Base-by-base conservation (phyloP, 2,329 filamentous ascomycete species). In the Tolypocladium guangdongense region DNA sequence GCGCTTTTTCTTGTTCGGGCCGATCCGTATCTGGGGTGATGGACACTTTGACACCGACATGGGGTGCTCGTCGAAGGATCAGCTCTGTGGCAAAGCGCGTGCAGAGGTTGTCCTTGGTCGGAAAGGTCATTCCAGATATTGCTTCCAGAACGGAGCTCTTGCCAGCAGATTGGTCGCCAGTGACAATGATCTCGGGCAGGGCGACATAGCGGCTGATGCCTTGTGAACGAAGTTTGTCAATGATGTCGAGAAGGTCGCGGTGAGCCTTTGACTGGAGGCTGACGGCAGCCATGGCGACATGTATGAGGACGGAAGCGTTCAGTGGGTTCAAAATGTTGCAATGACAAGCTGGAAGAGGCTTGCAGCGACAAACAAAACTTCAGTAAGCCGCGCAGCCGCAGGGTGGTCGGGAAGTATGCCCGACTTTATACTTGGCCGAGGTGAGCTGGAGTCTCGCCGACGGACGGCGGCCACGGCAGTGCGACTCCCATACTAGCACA, bases 101-200 rank as follows among this genome's bases (percentile, higher is more conserved):
- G 63, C 82, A 86, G 0, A 84, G 62, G 38, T 74, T 78, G 52
- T 79, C 77, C 27, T 81, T 78, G 10, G 72, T 68, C 0, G 82
- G 82, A 56, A 87, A 86, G 0, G 74, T 72, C 2, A 86, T 73
- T 4, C 79, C 75, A 0, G 82, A 83, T 39, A 87, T 80, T 1
- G 81, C 82, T 59, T 86, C 81, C 0, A 87, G 74, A 0, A 85
- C 80, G 0, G 81, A 84, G 53, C 78, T 83, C 63, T 87, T 87
- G 4, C 82, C 83, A 1, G 77, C 76, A 0, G 77, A 82, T 58
- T 84, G 81, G 54, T 84, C 77, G 3, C 83, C 82, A 50, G 76
- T 80, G 14, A 84, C 80, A 32, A 84, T 76, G 53, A 77, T 74
- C 56, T 76, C 67, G 0, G 74, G 74, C 0, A 76, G 63, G 16